These are phyloP conservation scores for Aspergillus amoenus DNA, from an alignment of 2,329 filamentous ascomycete species.

Conservation along the genomic window DNA sequence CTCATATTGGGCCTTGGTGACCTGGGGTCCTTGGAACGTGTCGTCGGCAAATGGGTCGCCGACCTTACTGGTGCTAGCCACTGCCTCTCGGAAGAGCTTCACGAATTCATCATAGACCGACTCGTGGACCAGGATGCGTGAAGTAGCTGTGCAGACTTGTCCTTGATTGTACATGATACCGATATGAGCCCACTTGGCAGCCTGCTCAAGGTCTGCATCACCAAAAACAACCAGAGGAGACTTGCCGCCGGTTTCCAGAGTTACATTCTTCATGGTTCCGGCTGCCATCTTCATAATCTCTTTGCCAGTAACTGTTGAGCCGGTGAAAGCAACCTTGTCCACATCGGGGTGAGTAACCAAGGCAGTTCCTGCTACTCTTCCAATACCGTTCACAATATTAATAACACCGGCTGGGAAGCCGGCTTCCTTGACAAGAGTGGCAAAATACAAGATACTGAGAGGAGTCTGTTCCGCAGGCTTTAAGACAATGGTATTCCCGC, in stretches of 20 bases:
- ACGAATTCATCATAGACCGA: constrained; percentile 36
- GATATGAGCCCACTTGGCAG: constrained; percentile 66
- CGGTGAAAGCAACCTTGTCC: constrained; percentile 38
- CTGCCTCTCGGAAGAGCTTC: constrained; percentile 31
- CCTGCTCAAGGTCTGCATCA: constrained; percentile 66
- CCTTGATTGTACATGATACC: constrained; percentile 49
- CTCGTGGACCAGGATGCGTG: constrained; percentile 59
- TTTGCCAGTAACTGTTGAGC: constrained; percentile 33
- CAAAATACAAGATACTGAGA: constrained; percentile 34
- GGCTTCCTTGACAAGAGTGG: constrained; percentile 33
- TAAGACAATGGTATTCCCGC: constrained; percentile 35
- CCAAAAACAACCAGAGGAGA: constrained; percentile 64
- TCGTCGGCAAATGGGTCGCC: constrained; percentile 37
- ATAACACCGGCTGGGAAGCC: constrained; percentile 37
- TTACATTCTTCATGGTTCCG: constrained; percentile 36
- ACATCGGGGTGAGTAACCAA: constrained; percentile 33
- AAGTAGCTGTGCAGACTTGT: constrained; percentile 37
- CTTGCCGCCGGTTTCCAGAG: constrained; percentile 59
- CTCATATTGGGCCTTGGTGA: constrained; percentile 38
- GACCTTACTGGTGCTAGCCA: constrained; percentile 34
- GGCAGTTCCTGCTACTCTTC: constrained; percentile 30
- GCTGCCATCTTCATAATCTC: constrained; percentile 40
- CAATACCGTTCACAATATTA: constrained; percentile 36
- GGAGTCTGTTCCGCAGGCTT: constrained; percentile 38
- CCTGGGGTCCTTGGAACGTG: constrained; percentile 38